phyloP scores from a whole-genome alignment of 2,329 filamentous ascomycete species.

The Ophiostoma montium region DNA sequence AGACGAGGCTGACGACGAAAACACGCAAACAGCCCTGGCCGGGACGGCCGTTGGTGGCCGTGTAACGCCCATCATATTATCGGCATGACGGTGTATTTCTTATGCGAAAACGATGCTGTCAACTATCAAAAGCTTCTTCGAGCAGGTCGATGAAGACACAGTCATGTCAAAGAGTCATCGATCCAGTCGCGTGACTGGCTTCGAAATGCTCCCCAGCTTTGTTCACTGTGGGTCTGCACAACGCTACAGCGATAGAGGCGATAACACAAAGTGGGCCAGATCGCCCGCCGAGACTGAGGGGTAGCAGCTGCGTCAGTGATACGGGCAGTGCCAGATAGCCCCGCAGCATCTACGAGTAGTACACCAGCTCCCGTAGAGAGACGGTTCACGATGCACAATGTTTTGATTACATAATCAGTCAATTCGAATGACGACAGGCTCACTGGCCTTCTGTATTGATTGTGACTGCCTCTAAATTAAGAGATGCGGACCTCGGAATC shows the following conservation, averaged over 20 bases:
- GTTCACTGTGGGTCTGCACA: neutral
- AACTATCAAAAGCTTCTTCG: no score
- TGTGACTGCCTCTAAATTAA: no score
- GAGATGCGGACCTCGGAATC: constrained; percentile 57
- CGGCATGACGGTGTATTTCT: constrained; percentile 27
- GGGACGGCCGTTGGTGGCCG: constrained; percentile 26
- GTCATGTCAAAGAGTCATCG: no score
- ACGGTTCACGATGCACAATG: no score
- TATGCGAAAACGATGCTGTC: no score
- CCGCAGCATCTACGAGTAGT: neutral
- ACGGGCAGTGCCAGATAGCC: neutral
- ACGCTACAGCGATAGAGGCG: neutral
- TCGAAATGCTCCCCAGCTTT: no score
- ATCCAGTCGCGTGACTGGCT: no score
- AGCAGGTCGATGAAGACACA: no score
- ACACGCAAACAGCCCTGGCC: constrained; percentile 12
- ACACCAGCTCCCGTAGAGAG: no score
- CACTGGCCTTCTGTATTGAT: no score
- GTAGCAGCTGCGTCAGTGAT: constrained; percentile 3
- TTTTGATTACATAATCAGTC: neutral
- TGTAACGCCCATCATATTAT: constrained; percentile 26
- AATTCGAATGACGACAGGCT: neutral
- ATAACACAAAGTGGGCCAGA: neutral
- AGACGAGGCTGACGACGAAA: neutral
- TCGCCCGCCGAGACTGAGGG: constrained; percentile 1